phyloP scores from a whole-genome alignment of 2,329 filamentous ascomycete genomes.

The Penicillium glabrum region DNA sequence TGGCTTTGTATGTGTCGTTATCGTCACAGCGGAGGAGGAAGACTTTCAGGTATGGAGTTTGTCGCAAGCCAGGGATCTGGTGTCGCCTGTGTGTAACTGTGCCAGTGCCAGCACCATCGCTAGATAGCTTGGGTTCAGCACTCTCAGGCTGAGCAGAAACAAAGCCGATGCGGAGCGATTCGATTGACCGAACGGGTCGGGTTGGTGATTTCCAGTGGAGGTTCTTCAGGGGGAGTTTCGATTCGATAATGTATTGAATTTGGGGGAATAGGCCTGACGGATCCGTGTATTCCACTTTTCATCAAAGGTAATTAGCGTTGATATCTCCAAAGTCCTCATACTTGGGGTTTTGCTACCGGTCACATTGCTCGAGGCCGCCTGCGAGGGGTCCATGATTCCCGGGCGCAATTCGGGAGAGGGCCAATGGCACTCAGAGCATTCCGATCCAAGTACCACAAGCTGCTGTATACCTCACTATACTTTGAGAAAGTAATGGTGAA shows the following conservation, averaged over 20 bases:
- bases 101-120: conserved; percentile 35
- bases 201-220: conserved; percentile 96
- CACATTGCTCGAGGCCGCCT: conserved; percentile 68
- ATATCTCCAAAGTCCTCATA: conserved; percentile 4
- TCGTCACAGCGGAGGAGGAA: conserved; percentile 91
- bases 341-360: conserved; percentile 55
- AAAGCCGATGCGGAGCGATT: conserved; percentile 86
- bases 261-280: conserved; percentile 84
- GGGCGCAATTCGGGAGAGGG: conserved; percentile 23
- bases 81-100: conserved; percentile 65
- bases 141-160: conserved; percentile 59
- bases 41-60: conserved; percentile 91
- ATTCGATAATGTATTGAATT: conserved; percentile 72
- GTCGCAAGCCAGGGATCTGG: conserved; percentile 89
- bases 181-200: conserved; percentile 87
- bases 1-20: conserved; percentile 86
- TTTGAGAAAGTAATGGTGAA: conserved; percentile 1
- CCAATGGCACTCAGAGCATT: conserved; percentile 29
- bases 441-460: conserved; percentile 16
- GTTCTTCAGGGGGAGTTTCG: conserved; percentile 81
- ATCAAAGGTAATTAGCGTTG: conserved; percentile 16
- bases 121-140: conserved; percentile 35
- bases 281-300: conserved; percentile 89
- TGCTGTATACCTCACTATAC: not conserved
- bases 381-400: conserved; percentile 44